A percentile compares a stretch with the other conserved stretches of the same genome.
Evolutionary conservation across 495 filamentous ascomycete genomes (phyloP).

Genomic region (Venustampulla echinocandica): DNA sequence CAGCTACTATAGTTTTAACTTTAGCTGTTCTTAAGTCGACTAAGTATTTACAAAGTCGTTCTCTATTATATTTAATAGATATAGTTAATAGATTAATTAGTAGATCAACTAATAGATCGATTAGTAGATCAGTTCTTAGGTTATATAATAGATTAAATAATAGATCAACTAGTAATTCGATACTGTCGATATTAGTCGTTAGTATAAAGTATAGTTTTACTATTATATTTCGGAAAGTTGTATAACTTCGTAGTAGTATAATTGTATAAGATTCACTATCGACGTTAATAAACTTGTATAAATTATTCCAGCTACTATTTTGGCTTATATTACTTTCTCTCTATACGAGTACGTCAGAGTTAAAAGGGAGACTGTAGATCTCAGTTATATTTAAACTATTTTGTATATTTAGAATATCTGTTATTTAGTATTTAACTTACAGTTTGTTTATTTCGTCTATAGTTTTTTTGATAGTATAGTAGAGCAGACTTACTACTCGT

Average conservation of each 20-base stretch:
- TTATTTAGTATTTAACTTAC: slow-evolving; percentile 11
- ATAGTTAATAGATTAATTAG: not conserved
- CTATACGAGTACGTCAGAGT: not conserved
- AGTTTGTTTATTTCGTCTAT: slow-evolving; percentile 5
- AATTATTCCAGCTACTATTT: not conserved
- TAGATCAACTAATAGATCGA: not conserved
- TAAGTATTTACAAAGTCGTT: not conserved
- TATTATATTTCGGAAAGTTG: not conserved
- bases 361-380: not conserved
- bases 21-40: no score
- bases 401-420: slow-evolving; percentile 5
- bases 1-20: no score
- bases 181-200: not conserved
- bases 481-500: not conserved
- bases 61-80: not conserved
- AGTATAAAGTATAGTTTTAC: not conserved
- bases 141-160: not conserved
- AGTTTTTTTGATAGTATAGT: not conserved
- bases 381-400: not conserved
- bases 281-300: not conserved
- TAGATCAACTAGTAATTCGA: not conserved
- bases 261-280: not conserved
- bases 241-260: not conserved
- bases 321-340: not conserved
- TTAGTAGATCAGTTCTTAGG: not conserved